Evolutionary conservation across 495 filamentous ascomycete species (phyloP).

Genomic region (Rhypophila decipiens): DNA sequence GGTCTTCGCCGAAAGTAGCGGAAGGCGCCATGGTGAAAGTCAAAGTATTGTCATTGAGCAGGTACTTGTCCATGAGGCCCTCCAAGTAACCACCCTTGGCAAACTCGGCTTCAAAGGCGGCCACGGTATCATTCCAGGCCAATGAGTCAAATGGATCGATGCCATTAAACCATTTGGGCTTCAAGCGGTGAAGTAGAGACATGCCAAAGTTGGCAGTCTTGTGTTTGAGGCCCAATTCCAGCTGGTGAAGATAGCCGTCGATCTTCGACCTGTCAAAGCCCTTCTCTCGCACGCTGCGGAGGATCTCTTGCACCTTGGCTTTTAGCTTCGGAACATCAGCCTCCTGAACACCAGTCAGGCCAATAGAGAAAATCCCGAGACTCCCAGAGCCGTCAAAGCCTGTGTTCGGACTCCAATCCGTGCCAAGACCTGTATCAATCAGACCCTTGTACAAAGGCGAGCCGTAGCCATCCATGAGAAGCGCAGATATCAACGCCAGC

Average conservation of each 20-base stretch:
- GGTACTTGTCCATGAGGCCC: constrained; percentile 77
- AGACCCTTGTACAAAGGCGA: constrained; percentile 88
- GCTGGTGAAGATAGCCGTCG: constrained; percentile 85
- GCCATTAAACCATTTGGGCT: constrained; percentile 91
- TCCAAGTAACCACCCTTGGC: constrained; percentile 74
- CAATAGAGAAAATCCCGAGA: constrained; percentile 79
- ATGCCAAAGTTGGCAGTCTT: constrained; percentile 94
- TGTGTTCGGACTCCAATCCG: constrained; percentile 89
- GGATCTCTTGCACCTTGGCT: constrained; percentile 59
- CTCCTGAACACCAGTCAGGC: constrained; percentile 77
- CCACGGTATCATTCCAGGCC: constrained; percentile 81
- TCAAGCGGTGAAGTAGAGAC: constrained; percentile 77
- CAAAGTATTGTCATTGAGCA: constrained; percentile 77
- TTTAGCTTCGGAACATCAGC: constrained; percentile 72
- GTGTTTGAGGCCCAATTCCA: constrained; percentile 85
- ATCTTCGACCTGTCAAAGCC: constrained; percentile 88
- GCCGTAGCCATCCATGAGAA: constrained; percentile 89
- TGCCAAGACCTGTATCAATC: constrained; percentile 84
- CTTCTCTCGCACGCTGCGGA: constrained; percentile 56
- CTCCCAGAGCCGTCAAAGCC: constrained; percentile 76
- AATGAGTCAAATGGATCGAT: constrained; percentile 85
- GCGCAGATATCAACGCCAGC: constrained; percentile 66
- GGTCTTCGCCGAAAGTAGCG: constrained; percentile 58
- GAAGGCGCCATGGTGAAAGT: constrained; percentile 94
- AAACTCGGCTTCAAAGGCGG: constrained; percentile 68